Percentiles rank a stretch among this genome's conserved stretches.
phyloP scores from a whole-genome alignment of 345 rosid species.

The Sonneratia alba region DNA sequence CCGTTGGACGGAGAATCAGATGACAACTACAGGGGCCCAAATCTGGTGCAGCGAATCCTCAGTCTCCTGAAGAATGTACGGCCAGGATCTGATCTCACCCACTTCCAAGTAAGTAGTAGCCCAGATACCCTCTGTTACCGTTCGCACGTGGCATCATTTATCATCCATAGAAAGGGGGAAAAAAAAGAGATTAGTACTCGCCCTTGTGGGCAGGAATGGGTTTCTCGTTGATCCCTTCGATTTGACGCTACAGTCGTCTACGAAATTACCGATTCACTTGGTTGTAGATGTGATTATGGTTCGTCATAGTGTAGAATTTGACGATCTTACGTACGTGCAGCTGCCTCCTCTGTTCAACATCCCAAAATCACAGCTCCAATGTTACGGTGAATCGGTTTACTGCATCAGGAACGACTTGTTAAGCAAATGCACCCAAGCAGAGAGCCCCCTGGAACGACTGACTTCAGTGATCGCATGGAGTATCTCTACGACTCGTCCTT shows the following conservation, averaged over 20 bases:
- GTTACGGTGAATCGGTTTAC: slow-evolving; percentile 58
- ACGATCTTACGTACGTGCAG: slow-evolving; percentile 22
- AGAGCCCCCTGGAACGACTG: slow-evolving; percentile 49
- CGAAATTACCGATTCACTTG: too few relatives aligned
- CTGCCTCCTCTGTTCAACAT: slow-evolving; percentile 61
- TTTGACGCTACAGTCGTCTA: too few relatives aligned
- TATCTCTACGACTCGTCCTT: slow-evolving; percentile 53
- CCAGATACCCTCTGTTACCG: too few relatives aligned
- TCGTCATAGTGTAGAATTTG: not conserved
- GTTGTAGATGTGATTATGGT: too few relatives aligned
- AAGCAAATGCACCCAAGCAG: slow-evolving; percentile 29
- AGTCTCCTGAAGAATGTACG: slow-evolving; percentile 45
- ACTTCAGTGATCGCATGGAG: slow-evolving; percentile 52
- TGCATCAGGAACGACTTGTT: slow-evolving; percentile 36
- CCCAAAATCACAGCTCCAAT: slow-evolving; percentile 81
- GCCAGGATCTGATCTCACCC: slow-evolving; percentile 53
- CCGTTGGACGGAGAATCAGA: slow-evolving; percentile 36
- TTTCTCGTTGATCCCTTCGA: too few relatives aligned
- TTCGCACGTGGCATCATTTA: too few relatives aligned
- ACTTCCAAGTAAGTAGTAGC: slow-evolving; percentile 34
- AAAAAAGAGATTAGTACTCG: too few relatives aligned
- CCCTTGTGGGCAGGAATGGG: too few relatives aligned
- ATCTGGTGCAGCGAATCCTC: slow-evolving; percentile 33
- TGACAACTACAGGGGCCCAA: slow-evolving; percentile 30
- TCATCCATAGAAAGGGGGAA: too few relatives aligned